Evolutionary conservation across 2,329 filamentous ascomycete species (phyloP), one percentile per base, ranked within the genome.

Genomic region (Penicillium freii): DNA sequence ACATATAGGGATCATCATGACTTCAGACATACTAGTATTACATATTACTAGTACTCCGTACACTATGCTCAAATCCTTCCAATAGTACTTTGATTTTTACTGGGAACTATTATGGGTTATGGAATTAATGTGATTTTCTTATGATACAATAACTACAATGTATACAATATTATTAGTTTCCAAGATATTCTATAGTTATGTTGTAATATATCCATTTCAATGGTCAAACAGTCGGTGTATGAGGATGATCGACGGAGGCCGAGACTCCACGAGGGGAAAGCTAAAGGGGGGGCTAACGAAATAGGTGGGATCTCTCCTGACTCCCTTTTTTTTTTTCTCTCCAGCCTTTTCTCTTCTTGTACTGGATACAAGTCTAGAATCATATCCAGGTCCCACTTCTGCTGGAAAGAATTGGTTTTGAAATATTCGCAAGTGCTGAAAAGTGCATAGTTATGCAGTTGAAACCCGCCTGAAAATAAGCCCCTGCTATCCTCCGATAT

Each of bases 201-300:
- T n/a, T n/a, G n/a, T n/a, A 33, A 33, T 33, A 33, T 65, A 54
- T 36, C 9, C 10, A 36, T 45, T 43, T 49, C 42, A 54, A 36
- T 53, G 42, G 42, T 61, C 56, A 54, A 62, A 65, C 61, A 62
- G 62, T 66, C 64, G 60, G 63, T 66, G 63, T 65, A 62, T 70
- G 67, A 62, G 60, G 50, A 27, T 23, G 68, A 69, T 69, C 68
- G 64, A 62, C 65, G 57, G 58, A 15, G 66, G 62, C 58, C 65
- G 62, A 68, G 67, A 68, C 63, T 60, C 58, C 40, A 56, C 53
- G 58, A 57, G 60, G 59, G 55, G 60, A 51, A 54, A 44, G 51
- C 43, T 59, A 63, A 57, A 57, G 54, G 62, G 59, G 61, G 61
- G 63, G 59, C 61, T 66, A 65, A 57, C 43, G 51, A 59, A 62